A percentile compares a stretch with the other conserved stretches of the same genome.
These are phyloP conservation scores for Ogataea saltuana DNA, from an alignment of 805 yeast species.

Conservation along the genomic window DNA sequence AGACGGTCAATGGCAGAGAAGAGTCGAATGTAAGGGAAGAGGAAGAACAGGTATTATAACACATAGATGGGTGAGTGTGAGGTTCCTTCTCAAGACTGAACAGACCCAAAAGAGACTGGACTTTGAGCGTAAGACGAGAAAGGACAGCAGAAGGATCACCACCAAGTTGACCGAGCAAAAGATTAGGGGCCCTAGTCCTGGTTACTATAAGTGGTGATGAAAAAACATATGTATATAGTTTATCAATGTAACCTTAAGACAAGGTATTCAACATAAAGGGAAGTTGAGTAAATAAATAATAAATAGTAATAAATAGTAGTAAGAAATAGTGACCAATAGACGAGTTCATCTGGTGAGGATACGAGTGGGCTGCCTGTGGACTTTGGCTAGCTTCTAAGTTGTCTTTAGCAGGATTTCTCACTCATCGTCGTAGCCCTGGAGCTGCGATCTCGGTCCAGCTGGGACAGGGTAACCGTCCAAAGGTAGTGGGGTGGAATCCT, in stretches of 20 bases:
- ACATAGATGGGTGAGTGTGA: slow-evolving; percentile 78
- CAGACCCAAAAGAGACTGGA: slow-evolving; percentile 61
- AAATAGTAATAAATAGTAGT: slow-evolving; percentile 3
- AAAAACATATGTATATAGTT: slow-evolving; percentile 4
- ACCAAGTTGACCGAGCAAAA: slow-evolving; percentile 45
- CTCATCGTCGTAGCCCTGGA: slow-evolving; percentile 60
- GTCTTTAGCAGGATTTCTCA: too few relatives aligned
- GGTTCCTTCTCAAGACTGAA: slow-evolving; percentile 70
- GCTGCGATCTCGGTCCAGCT: slow-evolving; percentile 47
- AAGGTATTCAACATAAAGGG: too few relatives aligned
- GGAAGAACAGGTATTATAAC: slow-evolving; percentile 81
- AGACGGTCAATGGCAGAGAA: slow-evolving; percentile 72
- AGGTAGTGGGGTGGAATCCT: slow-evolving; percentile 68
- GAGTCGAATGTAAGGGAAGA: slow-evolving; percentile 84
- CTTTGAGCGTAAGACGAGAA: slow-evolving; percentile 56
- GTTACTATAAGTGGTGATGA: slow-evolving; percentile 55
- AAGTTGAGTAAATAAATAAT: slow-evolving; percentile 10
- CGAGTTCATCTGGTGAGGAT: too few relatives aligned
- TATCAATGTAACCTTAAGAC: background rate
- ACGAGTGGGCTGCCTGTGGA: too few relatives aligned
- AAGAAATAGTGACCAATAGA: too few relatives aligned
- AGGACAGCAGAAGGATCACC: slow-evolving; percentile 42
- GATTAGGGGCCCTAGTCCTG: slow-evolving; percentile 50
- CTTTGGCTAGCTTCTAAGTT: too few relatives aligned
- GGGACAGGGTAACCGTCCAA: slow-evolving; percentile 56